Conservation (phyloP, 2,329 filamentous ascomycete species). For the Fusarium equiseti region DNA sequence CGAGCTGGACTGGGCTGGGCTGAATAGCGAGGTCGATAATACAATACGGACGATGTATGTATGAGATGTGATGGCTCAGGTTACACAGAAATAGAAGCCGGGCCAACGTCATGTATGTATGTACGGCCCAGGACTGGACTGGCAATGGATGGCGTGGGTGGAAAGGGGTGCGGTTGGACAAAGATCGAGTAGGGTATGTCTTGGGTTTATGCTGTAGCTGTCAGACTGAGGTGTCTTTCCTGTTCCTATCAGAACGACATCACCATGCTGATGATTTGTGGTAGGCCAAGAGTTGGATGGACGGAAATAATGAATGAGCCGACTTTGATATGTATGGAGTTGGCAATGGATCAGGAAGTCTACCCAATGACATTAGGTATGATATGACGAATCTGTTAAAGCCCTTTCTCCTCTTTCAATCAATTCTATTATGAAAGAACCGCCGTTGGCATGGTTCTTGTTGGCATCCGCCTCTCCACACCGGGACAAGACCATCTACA, state of each 20-base stretch:
- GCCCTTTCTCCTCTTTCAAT: slow-evolving; percentile 19
- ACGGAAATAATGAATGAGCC: neutral
- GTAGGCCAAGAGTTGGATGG: slow-evolving; percentile 18
- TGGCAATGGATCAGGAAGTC: slow-evolving; percentile 8
- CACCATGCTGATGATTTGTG: slow-evolving; percentile 27
- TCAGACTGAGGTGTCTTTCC: slow-evolving; percentile 7
- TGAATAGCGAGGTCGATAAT: slow-evolving; percentile 26
- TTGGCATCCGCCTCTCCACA: slow-evolving; percentile 39
- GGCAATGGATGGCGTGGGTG: slow-evolving; percentile 12
- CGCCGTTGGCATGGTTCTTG: slow-evolving; percentile 35
- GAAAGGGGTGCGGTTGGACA: slow-evolving; percentile 33
- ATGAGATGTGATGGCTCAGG: slow-evolving; percentile 38
- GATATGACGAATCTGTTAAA: slow-evolving; percentile 26
- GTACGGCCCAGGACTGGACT: slow-evolving; percentile 21
- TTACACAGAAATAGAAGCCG: slow-evolving; percentile 35
- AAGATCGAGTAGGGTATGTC: slow-evolving; percentile 30
- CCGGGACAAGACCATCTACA: slow-evolving; percentile 39
- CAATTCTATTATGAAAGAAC: slow-evolving; percentile 27
- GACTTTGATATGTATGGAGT: slow-evolving; percentile 2
- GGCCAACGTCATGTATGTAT: slow-evolving; percentile 37
- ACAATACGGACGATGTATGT: slow-evolving; percentile 22
- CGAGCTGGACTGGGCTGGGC: slow-evolving; percentile 8
- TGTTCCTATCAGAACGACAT: slow-evolving; percentile 34
- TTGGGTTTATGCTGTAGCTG: slow-evolving; percentile 33
- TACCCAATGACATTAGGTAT: neutral